Base-by-base conservation (phyloP, 495 filamentous ascomycete genomes). In the Annulohypoxylon bovei region DNA sequence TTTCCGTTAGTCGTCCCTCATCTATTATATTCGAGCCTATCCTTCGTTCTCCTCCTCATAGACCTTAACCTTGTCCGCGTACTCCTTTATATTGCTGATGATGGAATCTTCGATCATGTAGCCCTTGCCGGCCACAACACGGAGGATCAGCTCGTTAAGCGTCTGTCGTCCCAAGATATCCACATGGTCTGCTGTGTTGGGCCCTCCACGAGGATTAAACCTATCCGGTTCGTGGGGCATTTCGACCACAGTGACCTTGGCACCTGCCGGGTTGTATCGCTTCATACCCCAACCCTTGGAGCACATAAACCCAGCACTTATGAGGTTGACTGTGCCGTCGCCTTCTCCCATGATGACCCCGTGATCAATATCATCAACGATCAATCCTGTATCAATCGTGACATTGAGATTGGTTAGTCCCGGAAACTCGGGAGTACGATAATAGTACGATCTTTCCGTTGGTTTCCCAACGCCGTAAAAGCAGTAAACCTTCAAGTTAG, bases 161-260 rank as follows among this genome's bases (percentile, higher is more conserved):
- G 88, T 93, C 66, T 92, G 87, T 4, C 95, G 84, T 11, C 95
- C 95, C 16, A 99, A 83, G 60, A 99, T 98, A 77, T 99, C 95
- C 33, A 99, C 95, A 74, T 99, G 95, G 79, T 99, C 95, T 1
- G 93, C 94, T 35, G 95, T 98, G 73, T 97, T 98, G 11, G 95
- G 95, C 0, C 95, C 95, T 44, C 95, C 95, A 11, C 95, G 83
- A 0, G 96, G 93, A 65, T 89, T 92, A 78, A 98, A 98, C 22
- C 93, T 82, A 62, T 97, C 94, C 0, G 95, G 95, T 76, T 98
- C 94, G 75, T 99, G 96, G 2, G 90, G 92, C 95, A 98, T 98
- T 81, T 98, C 95, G 70, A 88, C 93, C 3, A 93, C 90, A 60
- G 90, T 95, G 75, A 99, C 83, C 72, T 92, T 86, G 3, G 90